Base-by-base conservation (phyloP, 805 yeast species). In the Saccharomycopsis microspora region DNA sequence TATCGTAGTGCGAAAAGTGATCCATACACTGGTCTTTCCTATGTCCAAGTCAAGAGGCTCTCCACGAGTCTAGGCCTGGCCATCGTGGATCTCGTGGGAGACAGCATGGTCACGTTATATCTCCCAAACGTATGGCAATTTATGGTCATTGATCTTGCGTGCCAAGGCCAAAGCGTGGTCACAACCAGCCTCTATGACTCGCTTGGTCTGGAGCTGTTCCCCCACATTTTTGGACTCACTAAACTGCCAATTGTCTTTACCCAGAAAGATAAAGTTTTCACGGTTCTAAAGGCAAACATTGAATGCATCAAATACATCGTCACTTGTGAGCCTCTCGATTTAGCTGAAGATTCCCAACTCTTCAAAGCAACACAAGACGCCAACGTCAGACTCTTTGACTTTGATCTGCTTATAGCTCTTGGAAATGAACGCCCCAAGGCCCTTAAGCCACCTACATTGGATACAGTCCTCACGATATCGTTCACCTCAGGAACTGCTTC, bases 401-500 rank as follows among this genome's bases (percentile, higher is more conserved):
- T 70, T 32, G 48, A 58, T 49, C 53, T 63, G 55, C 56, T 69
- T 57, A 55, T 58, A 33, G 51, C 59, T 3, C 50, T 73, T 49
- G 77, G 74, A 44, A 57, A 54, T 52, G 60, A 71, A 49, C 66
- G 73, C 42, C 70, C 75, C 44, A 57, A 61, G 44, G 64, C 71
- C 39, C 57, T 60, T 50, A 57, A 60, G 39, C 74, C 75, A 10
- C 84, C 87, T 33, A 63, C 60, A 1, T 74, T 80, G 1, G 71
- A 74, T 8, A 69, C 72, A 28, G 42, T 71, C 19, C 77, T 74
- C 60, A 78, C 88, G n/a, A 73, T 82, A 44, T 75, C 81, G 8
- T 82, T 81, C 60, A 82, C 89, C 3, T 79, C 86, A 0, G 89
- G 89, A 32, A 82, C 89, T 2, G 80, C 88, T 1, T 86, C 87